These are phyloP conservation scores for Torrubiella hemipterigena DNA, from an alignment of 2,329 filamentous ascomycete genomes.

Conservation along the genomic window DNA sequence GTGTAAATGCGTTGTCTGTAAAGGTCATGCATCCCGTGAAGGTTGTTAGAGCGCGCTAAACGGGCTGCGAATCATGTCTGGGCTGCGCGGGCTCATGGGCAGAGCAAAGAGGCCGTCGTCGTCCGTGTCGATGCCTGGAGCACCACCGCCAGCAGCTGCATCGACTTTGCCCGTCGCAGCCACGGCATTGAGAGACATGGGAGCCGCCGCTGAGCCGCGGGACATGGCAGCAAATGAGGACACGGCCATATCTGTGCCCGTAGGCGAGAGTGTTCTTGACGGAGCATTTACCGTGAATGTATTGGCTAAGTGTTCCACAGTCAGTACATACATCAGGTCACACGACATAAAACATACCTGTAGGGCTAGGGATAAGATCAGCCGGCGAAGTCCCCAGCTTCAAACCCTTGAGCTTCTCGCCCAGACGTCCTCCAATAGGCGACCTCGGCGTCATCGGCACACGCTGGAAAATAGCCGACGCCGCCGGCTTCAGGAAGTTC, in stretches of 20 bases:
- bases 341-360: slow-evolving; percentile 31
- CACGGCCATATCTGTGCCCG: slow-evolving; percentile 20
- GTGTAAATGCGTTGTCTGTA: too few species aligned
- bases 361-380: slow-evolving; percentile 42
- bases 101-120: slow-evolving; percentile 74
- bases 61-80: slow-evolving; percentile 74
- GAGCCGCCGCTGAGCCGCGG: slow-evolving; percentile 11
- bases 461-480: slow-evolving; percentile 7
- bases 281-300: slow-evolving; percentile 22
- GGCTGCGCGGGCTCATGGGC: slow-evolving; percentile 74
- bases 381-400: slow-evolving; percentile 63
- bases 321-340: too few species aligned
- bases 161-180: too few species aligned
- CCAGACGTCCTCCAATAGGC: slow-evolving; percentile 55
- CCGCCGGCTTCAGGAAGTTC: slow-evolving; percentile 43
- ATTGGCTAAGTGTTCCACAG: slow-evolving; percentile 15
- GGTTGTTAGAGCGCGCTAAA: slow-evolving; percentile 46
- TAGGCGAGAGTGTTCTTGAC: slow-evolving; percentile 19
- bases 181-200: slow-evolving; percentile 22
- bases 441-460: slow-evolving; percentile 48
- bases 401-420: slow-evolving; percentile 69
- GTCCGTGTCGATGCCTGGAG: too few species aligned
- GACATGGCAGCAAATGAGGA: slow-evolving; percentile 22
- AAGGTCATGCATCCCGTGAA: background rate
- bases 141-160: too few species aligned